These are phyloP conservation scores for Didymella glomerata DNA, from an alignment of 2,329 filamentous ascomycete species.

Conservation along the genomic window DNA sequence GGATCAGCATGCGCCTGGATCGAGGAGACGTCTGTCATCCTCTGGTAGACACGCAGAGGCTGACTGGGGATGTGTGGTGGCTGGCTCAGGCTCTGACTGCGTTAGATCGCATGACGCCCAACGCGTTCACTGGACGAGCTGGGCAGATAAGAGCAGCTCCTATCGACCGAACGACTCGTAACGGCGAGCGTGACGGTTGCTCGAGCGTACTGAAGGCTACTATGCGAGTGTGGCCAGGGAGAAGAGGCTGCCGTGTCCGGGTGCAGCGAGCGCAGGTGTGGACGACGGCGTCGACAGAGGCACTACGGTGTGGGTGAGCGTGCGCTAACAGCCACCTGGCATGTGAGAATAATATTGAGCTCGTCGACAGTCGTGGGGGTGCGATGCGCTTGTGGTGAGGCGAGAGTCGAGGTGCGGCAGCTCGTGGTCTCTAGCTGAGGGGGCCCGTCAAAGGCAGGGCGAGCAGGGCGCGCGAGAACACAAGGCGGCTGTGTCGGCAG, in stretches of 20 bases:
- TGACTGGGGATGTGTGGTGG: conserved; percentile 36
- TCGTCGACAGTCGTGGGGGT: conserved; percentile 24
- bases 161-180: conserved; percentile 37
- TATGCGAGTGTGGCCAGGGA: conserved; percentile 27
- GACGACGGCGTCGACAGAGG: conserved; percentile 32
- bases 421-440: conserved; percentile 35
- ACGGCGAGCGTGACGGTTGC: conserved; percentile 24
- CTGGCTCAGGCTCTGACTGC: conserved; percentile 49
- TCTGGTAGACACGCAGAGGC: conserved; percentile 44
- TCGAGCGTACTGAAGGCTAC: conserved; percentile 22
- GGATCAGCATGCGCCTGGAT: conserved; percentile 54
- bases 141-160: conserved; percentile 35
- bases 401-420: conserved; percentile 36
- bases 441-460: conserved; percentile 38
- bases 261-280: conserved; percentile 31
- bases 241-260: conserved; percentile 42
- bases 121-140: conserved; percentile 44
- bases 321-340: conserved; percentile 26
- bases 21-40: conserved; percentile 56
- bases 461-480: conserved; percentile 36
- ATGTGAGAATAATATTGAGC: conserved; percentile 30
- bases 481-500: conserved; percentile 24
- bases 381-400: conserved; percentile 40
- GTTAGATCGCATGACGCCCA: conserved; percentile 55
- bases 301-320: conserved; percentile 31